Evolutionary conservation across 805 yeast species (phyloP), one percentile per base, ranked within the genome.

Genomic region (Candida maesae): DNA sequence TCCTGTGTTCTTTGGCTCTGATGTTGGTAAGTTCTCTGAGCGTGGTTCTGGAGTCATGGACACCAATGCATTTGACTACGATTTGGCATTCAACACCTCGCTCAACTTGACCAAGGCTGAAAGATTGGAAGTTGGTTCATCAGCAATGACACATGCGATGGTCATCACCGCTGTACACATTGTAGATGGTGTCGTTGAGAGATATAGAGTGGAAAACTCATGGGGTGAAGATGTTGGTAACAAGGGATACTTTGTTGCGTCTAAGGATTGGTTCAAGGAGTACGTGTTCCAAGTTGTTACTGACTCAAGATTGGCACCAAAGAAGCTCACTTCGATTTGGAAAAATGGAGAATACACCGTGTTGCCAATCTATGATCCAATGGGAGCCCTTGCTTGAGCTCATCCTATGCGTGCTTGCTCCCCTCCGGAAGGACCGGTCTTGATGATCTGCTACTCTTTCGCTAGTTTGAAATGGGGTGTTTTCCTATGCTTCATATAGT

Each of bases 131-230:
- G 79, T 81, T 48, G 79, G 78, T 39, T 77, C 85, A 42, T 79
- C 88, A 23, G 68, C 77, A 46, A 84, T 86, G 91, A 85, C 93
- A 13, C 95, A 86, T 56, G 95, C 95, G 21, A 86, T 86, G 95
- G 76, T 79, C 17, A 75, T 86, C 54, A 79, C 88, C 11, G 95
- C 78, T 12, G 90, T 83, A 35, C 91, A 86, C 60, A 67, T 85
- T 16, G 86, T 81, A 47, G 76, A 71, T 15, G 81, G 79, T 12
- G 66, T 68, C 42, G 84, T 86, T 12, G 64, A 77, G 21, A 70
- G 86, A 53, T 81, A 84, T 73, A 68, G 79, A 55, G 86, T 81
- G 32, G 86, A 81, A 61, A 81, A 82, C 65, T 78, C 85, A 9
- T 81, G 88, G 88, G 85, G 87, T 47, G 71, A 72, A 39, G 76